Evolutionary conservation across 1,284 basidiomycete species (phyloP).

Genomic region (Pseudozyma tsukubaensis): DNA sequence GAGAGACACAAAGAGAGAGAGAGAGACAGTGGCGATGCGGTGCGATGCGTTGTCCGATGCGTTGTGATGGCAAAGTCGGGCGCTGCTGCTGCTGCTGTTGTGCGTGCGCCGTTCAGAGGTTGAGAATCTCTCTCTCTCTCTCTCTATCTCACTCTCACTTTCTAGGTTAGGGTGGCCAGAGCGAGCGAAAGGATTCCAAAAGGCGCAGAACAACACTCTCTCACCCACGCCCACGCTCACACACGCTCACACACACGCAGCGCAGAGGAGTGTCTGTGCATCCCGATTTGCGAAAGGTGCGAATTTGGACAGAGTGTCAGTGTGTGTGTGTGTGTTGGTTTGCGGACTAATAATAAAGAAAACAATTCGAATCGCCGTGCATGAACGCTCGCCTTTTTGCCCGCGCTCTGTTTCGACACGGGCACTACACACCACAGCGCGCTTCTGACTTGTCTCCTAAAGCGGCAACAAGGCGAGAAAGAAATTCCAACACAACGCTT

Average conservation of each 20-base stretch:
- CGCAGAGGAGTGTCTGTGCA: neutral
- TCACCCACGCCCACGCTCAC: too few relatives aligned
- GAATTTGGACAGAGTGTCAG: slow-evolving; percentile 4
- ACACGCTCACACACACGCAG: too few relatives aligned
- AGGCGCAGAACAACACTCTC: neutral
- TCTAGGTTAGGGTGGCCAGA: slow-evolving; percentile 14
- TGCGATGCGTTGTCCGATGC: slow-evolving; percentile 19
- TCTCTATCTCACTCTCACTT: slow-evolving; percentile 4
- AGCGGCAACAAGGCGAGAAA: too few relatives aligned
- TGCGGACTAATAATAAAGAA: slow-evolving; percentile 12
- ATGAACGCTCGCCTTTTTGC: neutral
- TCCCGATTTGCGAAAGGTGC: neutral
- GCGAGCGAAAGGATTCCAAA: slow-evolving; percentile 2
- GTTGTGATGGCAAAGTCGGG: neutral
- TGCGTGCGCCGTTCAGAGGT: too few relatives aligned
- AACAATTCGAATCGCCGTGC: slow-evolving; percentile 17
- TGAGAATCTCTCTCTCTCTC: neutral
- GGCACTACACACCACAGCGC: too few relatives aligned
- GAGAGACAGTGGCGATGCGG: slow-evolving; percentile 13
- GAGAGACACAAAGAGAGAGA: neutral
- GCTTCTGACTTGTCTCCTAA: too few relatives aligned
- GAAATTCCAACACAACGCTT: slow-evolving; percentile 3
- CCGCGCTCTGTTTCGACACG: too few relatives aligned
- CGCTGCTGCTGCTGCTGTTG: too few relatives aligned
- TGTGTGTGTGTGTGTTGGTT: neutral